Conservation (phyloP, 2,329 filamentous ascomycete genomes). For the Emydomyces testavorans region DNA sequence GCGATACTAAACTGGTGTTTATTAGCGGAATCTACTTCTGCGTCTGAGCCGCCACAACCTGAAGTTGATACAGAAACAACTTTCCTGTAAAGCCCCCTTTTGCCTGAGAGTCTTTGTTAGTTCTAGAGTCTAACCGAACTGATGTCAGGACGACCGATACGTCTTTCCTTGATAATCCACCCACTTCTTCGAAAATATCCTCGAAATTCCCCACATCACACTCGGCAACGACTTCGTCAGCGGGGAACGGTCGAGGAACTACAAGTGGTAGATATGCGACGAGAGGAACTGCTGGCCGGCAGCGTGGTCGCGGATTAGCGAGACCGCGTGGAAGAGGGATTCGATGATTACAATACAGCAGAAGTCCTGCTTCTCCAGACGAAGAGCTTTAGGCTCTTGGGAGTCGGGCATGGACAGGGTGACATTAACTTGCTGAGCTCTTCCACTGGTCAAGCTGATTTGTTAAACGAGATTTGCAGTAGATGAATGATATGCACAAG, state of each 20-base stretch:
- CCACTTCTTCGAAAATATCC: constrained; percentile 40
- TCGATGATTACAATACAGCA: neutral
- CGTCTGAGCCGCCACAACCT: constrained; percentile 23
- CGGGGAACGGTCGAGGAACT: constrained; percentile 21
- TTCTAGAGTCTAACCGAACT: neutral
- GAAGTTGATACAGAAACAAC: constrained; percentile 59
- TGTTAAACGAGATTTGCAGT: neutral
- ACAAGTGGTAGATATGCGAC: constrained; percentile 29
- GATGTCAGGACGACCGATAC: constrained; percentile 71
- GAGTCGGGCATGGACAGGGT: neutral
- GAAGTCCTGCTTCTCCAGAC: neutral
- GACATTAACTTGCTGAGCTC: neutral
- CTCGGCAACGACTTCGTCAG: constrained; percentile 19
- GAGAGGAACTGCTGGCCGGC: constrained; percentile 25
- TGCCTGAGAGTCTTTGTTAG: neutral
- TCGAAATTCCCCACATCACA: constrained; percentile 24
- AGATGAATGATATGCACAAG: too few relatives aligned
- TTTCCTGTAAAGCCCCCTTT: constrained; percentile 55
- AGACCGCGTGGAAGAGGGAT: neutral
- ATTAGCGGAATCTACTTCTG: constrained; percentile 1
- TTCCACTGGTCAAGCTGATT: neutral
- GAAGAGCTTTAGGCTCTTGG: neutral
- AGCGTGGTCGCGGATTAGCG: constrained; percentile 28
- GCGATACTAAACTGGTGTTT: neutral
- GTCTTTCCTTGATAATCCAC: constrained; percentile 78